Evolutionary conservation across 1,139 yeast species (phyloP), one percentile per base, ranked within the genome.

Genomic region (Geotrichum phurueaensis): DNA sequence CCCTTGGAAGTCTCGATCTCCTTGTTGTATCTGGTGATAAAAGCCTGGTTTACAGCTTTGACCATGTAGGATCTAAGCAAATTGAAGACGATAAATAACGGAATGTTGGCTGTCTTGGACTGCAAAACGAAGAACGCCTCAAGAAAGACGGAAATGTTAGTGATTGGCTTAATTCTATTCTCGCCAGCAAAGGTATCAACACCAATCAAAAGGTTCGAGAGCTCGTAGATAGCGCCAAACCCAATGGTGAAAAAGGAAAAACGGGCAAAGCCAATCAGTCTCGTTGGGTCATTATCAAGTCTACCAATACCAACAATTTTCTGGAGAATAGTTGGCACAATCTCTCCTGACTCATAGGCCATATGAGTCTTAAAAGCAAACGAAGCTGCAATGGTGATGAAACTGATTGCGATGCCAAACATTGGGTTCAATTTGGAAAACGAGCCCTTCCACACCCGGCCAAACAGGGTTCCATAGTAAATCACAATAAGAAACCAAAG

Each of bases 71-170:
- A 61, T 47, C 71, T 60, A 53, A 72, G 61, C 0, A 79, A 59
- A 18, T 75, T 74, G 62, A 86, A 82, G 0, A 84, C 71, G 2
- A 84, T 67, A 68, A 85, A 89, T 6, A 91, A 72, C 0, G 96
- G 96, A 36, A 90, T 85, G 65, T 88, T 87, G 53, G 80, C 80
- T 2, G 82, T 73, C 47, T 88, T 79, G 0, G 95, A 79, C 70
- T 92, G 96, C 64, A 87, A 85, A 2, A 91, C 76, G 54, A 91
- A 75, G 51, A 87, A 72, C 0, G 87, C 67, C 1, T 86, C 81
- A 0, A 81, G 57, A 2, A 83, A 65, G 54, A 81, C 78, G 3
- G 78, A 69, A 2, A 82, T 63, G 65, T 82, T 84, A 15, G 81
- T 76, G 36, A 79, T 69, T 25, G 75, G 73, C 66, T 68, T 64